These are phyloP conservation scores for Zea mays DNA, from an alignment of 176 grass and related monocot species.

Conservation along the genomic window Zm-B73-REFERENCE-NAM-5.0 NC_050103.1:14205001-14205500, in stretches of 20 bases:
- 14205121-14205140: constrained; percentile 28
- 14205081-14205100: constrained; percentile 29
- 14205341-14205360: constrained; percentile 27
- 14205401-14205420: neutral
- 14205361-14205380: neutral
- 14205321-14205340: constrained; percentile 25
- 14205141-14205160: neutral
- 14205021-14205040: neutral
- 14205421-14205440: neutral
- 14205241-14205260: constrained; percentile 34
- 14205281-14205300: neutral
- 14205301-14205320: constrained; percentile 19
- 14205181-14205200: neutral
- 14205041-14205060: neutral
- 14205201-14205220: constrained; percentile 25
- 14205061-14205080: constrained; percentile 30
- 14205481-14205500: neutral
- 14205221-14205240: neutral
- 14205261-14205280: constrained; percentile 19
- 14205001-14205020: constrained; percentile 63
- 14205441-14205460: neutral
- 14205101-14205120: constrained; percentile 20
- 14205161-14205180: neutral
- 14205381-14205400: neutral
- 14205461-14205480: neutral